phyloP scores from a whole-genome alignment of 371 early-diverging fungal species.

The Haplosporangium sp. region DNA sequence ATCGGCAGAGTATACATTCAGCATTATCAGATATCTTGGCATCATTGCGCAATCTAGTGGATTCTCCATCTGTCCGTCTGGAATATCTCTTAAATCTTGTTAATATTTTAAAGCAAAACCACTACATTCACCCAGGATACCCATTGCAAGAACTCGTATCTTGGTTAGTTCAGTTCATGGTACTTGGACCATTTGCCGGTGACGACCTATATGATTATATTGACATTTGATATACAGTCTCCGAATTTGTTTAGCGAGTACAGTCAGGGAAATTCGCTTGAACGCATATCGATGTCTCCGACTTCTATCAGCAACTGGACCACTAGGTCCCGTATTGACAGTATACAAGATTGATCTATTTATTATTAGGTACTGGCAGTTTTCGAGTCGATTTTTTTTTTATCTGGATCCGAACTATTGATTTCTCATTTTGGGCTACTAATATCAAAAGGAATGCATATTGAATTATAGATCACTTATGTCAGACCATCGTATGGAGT shows the following conservation, averaged over 20 bases:
- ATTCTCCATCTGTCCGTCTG: conserved; percentile 41
- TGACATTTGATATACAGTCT: conserved; percentile 51
- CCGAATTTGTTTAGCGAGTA: conserved; percentile 67
- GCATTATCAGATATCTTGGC: conserved; percentile 37
- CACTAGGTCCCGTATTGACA: conserved; percentile 34
- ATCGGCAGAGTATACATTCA: conserved; percentile 51
- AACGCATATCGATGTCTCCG: conserved; percentile 56
- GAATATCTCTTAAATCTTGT: conserved; percentile 43
- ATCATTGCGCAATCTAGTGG: conserved; percentile 34
- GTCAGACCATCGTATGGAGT: conserved; percentile 59
- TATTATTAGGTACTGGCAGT: conserved; percentile 36
- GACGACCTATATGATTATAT: not conserved
- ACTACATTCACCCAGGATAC: conserved; percentile 44
- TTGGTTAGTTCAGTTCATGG: conserved; percentile 17
- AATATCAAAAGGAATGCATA: not conserved
- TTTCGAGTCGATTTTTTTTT: not conserved
- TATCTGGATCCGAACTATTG: too few species aligned
- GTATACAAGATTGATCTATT: conserved; percentile 37
- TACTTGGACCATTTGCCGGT: not conserved
- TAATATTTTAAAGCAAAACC: conserved; percentile 53
- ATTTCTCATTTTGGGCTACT: too few species aligned
- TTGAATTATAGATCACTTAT: conserved; percentile 34
- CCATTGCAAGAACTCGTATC: conserved; percentile 43
- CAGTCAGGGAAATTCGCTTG: conserved; percentile 63
- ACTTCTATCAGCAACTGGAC: conserved; percentile 40